Percentiles rank a stretch among this genome's conserved stretches.
Conservation (phyloP, 805 yeast genomes). For the Candida wancherniae region DNA sequence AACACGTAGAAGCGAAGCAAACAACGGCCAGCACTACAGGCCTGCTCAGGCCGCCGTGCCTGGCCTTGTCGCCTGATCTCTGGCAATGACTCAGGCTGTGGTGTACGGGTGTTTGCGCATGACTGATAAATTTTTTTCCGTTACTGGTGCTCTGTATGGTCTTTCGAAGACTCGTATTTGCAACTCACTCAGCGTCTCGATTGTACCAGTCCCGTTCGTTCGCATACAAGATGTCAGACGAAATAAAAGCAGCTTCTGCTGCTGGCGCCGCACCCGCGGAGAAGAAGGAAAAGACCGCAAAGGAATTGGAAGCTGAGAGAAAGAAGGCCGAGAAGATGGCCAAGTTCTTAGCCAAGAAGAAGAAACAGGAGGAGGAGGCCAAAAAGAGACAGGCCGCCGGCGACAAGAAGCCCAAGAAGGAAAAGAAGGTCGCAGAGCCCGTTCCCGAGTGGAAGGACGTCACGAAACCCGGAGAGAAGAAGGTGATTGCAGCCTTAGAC, state of each 20-base stretch:
- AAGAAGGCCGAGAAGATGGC: conserved; percentile 85
- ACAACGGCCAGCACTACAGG: too few species aligned
- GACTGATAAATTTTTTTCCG: conserved; percentile 1
- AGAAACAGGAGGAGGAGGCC: conserved; percentile 46
- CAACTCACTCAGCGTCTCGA: conserved; percentile 6
- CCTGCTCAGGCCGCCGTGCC: too few species aligned
- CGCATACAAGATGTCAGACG: conserved; percentile 14
- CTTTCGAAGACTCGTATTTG: conserved; percentile 13
- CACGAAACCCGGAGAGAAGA: conserved; percentile 88
- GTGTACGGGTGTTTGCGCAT: conserved; percentile 9
- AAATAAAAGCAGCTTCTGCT: conserved; percentile 3
- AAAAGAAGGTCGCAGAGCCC: conserved; percentile 63
- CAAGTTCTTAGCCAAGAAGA: conserved; percentile 81
- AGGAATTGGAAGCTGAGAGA: conserved; percentile 80
- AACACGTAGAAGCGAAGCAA: too few species aligned
- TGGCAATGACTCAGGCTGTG: conserved; percentile 1
- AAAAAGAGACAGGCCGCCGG: conserved; percentile 36
- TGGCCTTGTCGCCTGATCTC: too few species aligned
- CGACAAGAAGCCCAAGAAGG: conserved; percentile 61
- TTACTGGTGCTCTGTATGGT: conserved; percentile 10
- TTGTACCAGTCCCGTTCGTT: conserved; percentile 4
- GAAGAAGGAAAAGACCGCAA: conserved; percentile 50
- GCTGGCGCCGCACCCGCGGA: conserved; percentile 9
- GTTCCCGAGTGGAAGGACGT: conserved; percentile 81
- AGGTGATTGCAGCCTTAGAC: conserved; percentile 77